phyloP scores from a whole-genome alignment of 1,139 yeast genomes.

The Scheffersomyces titani region DNA sequence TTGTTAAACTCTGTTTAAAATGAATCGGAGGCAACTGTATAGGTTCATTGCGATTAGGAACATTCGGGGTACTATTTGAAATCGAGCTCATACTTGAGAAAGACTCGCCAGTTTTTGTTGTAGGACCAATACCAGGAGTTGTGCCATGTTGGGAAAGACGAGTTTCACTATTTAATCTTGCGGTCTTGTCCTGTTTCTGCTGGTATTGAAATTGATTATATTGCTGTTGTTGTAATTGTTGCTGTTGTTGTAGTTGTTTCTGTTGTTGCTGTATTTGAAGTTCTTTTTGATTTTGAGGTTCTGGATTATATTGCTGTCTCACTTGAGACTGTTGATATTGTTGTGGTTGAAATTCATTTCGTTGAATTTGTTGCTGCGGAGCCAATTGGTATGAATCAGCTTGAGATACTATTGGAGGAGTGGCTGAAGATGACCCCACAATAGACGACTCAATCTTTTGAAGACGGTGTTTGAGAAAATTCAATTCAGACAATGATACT shows the following conservation, averaged over 20 bases:
- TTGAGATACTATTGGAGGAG: neutral
- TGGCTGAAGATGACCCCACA: neutral
- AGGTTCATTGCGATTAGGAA: neutral
- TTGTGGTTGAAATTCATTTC: neutral
- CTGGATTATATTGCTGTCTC: neutral
- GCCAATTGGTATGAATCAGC: neutral
- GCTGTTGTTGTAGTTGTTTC: too few species aligned
- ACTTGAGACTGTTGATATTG: neutral
- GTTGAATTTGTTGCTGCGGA: neutral
- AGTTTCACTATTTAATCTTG: neutral
- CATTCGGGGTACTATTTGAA: neutral
- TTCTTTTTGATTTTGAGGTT: neutral
- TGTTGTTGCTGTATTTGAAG: neutral
- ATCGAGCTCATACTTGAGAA: neutral
- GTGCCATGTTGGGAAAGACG: neutral
- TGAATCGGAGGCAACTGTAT: neutral
- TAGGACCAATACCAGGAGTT: neutral
- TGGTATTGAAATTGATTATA: neutral
- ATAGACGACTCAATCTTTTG: constrained; percentile 20
- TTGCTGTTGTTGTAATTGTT: neutral
- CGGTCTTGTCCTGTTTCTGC: neutral
- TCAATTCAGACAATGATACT: constrained; percentile 22
- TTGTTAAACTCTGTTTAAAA: neutral
- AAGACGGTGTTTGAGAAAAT: constrained; percentile 25
- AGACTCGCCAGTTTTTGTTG: neutral